Base-by-base conservation (phyloP, 495 filamentous ascomycete genomes). In the Trichoderma reesei region DNA sequence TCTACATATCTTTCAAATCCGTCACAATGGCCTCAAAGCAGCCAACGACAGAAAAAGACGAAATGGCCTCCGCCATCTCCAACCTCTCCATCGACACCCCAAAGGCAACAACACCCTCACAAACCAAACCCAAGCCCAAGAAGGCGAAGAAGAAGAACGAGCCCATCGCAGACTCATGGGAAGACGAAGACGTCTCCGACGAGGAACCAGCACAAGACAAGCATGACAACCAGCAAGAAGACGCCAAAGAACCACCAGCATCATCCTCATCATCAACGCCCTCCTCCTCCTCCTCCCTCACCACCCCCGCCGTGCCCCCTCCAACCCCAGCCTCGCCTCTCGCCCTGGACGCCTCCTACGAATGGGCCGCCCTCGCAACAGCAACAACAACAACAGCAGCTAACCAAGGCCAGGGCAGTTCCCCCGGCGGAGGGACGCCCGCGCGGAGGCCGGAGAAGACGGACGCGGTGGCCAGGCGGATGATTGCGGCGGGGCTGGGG, bases 401-500 rank as follows among this genome's bases (percentile, higher is more conserved):
- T 81, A 77, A 20, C n/a, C 37, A 13, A 5, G 9, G 61, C 63
- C 66, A 60, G 65, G 71, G 60, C 69, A 71, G 68, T 64, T 69
- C 64, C 36, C 71, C 71, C 71, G 18, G 42, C 64, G 31, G 68
- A 41, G 20, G 60, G 63, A 33, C 72, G 41, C 67, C 68, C 63
- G 67, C 60, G 20, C 73, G 77, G 54, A 73, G 92, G 63, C 94
- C 91, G 0, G 92, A 95, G 76, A 98, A 94, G 76, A 92, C 92
- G 65, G 94, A 92, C 65, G 91, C 92, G 3, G 90, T 93, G 51
- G 94, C 94, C 34, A 83, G 88, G 64, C 81, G 94, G 67, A 80
- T 98, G 86, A 97, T 98, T 71, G 91, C 92, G 0, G 90, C 85
- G 31, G 94, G 88, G 6, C 77, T 98, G 68, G 94, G 94, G 5